Percentiles rank a stretch among this genome's conserved stretches.
phyloP scores from a whole-genome alignment of 2,329 filamentous ascomycete species.

The Trichophyton schoenleinii region DNA sequence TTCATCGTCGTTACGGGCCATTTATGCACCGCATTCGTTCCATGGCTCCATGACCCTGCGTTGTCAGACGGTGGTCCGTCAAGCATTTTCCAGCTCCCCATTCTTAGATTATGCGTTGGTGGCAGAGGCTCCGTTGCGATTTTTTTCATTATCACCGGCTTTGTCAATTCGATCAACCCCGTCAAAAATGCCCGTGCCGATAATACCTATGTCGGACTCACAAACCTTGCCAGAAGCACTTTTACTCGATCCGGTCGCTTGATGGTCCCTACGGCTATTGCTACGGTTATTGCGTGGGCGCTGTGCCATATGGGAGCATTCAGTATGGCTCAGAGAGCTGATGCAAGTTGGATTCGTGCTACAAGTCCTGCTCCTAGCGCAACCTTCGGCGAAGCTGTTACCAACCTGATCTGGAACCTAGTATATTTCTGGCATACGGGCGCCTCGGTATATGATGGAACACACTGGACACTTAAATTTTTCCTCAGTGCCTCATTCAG shows the following conservation, averaged over 20 bases:
- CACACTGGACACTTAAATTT: constrained; percentile 33
- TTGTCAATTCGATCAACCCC: constrained; percentile 20
- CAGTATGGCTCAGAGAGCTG: constrained; percentile 14
- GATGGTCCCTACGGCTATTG: constrained; percentile 18
- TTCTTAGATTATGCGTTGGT: constrained; percentile 18
- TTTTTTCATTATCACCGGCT: constrained; percentile 23
- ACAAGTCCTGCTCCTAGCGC: constrained; percentile 11
- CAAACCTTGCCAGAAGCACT: constrained; percentile 16
- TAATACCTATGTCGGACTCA: constrained; percentile 16
- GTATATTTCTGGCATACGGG: constrained; percentile 27
- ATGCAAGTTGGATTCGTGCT: constrained; percentile 18
- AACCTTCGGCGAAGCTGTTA: constrained; percentile 12
- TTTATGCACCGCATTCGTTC: constrained; percentile 31
- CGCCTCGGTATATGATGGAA: constrained; percentile 31
- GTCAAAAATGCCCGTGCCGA: constrained; percentile 17
- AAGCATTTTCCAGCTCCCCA: constrained; percentile 18
- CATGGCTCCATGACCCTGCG: constrained; percentile 29
- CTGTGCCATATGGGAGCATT: constrained; percentile 17
- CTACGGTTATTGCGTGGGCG: constrained; percentile 17
- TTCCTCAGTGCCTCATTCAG: constrained; percentile 33
- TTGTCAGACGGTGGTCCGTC: constrained; percentile 12
- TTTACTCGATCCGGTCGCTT: constrained; percentile 17
- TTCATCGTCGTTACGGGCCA: constrained; percentile 34
- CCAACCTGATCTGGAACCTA: constrained; percentile 14
- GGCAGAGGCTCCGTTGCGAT: constrained; percentile 19